phyloP scores from a whole-genome alignment of 2,329 filamentous ascomycete genomes.

The Colletotrichum orchidophilum region DNA sequence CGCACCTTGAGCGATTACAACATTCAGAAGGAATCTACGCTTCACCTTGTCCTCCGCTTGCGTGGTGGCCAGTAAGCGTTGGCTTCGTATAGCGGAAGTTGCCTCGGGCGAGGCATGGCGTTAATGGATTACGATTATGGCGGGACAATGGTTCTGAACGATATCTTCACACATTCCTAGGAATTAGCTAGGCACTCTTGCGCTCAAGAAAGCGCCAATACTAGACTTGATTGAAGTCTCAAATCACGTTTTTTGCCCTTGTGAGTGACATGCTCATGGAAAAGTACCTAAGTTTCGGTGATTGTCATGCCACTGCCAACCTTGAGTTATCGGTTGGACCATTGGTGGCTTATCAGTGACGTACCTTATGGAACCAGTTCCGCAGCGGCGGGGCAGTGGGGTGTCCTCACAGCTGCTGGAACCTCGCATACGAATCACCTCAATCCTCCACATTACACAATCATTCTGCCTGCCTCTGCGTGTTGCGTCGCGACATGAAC shows the following conservation, averaged over 20 bases:
- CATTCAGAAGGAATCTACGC: conserved; percentile 82
- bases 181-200: conserved; percentile 10
- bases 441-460: not conserved
- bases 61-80: conserved; percentile 69
- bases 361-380: conserved; percentile 6
- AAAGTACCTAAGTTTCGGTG: not conserved
- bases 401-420: not conserved
- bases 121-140: conserved; percentile 38
- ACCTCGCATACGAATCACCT: not conserved
- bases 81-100: not conserved
- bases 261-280: not conserved
- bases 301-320: not conserved
- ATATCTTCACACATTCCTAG: conserved; percentile 28
- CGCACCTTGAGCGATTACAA: conserved; percentile 91
- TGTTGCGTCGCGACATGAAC: conserved; percentile 20
- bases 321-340: too few species aligned
- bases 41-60: conserved; percentile 83
- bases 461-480: not conserved
- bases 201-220: conserved; percentile 31
- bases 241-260: not conserved
- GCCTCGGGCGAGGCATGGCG: conserved; percentile 1
- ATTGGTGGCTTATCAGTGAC: conserved; percentile 24
- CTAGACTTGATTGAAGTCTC: conserved; percentile 28
- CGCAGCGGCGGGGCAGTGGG: conserved; percentile 9
- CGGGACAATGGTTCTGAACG: conserved; percentile 36